These are phyloP conservation scores for Neonectria coccinea DNA, from an alignment of 2,329 filamentous ascomycete species.

Conservation along the genomic window DNA sequence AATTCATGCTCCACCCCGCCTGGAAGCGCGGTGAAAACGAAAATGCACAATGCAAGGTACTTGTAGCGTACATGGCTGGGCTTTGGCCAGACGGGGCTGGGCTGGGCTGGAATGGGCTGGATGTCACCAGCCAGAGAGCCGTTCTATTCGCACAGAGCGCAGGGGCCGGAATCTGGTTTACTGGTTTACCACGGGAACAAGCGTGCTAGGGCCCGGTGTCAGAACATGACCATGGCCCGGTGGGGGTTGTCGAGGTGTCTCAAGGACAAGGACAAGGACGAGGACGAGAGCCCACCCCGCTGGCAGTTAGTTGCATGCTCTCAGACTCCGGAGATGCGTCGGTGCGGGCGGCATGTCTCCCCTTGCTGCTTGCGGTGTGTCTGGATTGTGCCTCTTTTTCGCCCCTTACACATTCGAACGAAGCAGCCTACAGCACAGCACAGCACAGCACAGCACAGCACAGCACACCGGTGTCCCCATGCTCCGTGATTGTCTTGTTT, in stretches of 20 bases:
- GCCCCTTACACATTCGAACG: neutral
- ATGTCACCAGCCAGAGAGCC: neutral
- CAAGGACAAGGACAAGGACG: neutral
- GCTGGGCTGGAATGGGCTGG: neutral
- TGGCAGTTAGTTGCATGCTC: neutral
- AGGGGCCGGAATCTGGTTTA: constrained; percentile 10
- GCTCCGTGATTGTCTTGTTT: neutral
- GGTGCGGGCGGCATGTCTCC: constrained; percentile 1
- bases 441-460: neutral
- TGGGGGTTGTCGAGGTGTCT: neutral
- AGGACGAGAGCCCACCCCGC: too few species aligned
- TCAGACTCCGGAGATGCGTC: constrained; percentile 10
- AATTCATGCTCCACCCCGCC: constrained; percentile 1
- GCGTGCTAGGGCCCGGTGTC: constrained; percentile 21
- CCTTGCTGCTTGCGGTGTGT: constrained; percentile 7
- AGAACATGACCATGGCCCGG: constrained; percentile 11
- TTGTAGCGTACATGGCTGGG: neutral
- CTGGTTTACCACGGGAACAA: constrained; percentile 23
- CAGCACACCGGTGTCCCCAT: neutral
- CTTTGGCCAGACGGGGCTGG: neutral
- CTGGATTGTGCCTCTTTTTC: neutral
- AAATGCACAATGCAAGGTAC: constrained; percentile 7
- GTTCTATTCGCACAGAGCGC: constrained; percentile 4
- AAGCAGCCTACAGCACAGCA: neutral
- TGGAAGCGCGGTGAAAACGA: constrained; percentile 14